Base-by-base conservation (phyloP, 2,329 filamentous ascomycete species). In the Talaromyces sp. region DNA sequence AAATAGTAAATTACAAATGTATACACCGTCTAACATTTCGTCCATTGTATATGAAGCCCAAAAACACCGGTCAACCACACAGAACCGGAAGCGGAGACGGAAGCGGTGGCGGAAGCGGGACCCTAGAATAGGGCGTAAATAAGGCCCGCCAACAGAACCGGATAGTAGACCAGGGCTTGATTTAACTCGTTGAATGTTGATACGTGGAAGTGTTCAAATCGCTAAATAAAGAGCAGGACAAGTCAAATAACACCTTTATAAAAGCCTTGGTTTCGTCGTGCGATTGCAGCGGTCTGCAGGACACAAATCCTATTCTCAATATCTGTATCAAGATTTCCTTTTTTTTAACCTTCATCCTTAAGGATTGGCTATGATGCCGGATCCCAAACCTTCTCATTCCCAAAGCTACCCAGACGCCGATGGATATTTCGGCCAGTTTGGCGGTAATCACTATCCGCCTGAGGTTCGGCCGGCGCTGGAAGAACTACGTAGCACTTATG, bases 361-460 rank as follows among this genome's bases (percentile, higher is more conserved):
- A 50, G 44, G 2, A 28, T 51, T 51, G 18, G 18, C 10, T 18
- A 51, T 9, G 18, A 28, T 28, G 18, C 44, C 6, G 18, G 44
- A 9, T 18, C 8, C 18, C 12, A 4, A 9, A 23, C 30, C 7
- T 50, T 31, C 59, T 36, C 47, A 65, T 56, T 33, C 52, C 36
- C 53, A 64, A 33, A 57, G 59, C 52, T 50, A 57, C 18, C 63
- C 63, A 23, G 52, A 65, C 31, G 47, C 44, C 27, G 40, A 65
- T 31, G 55, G 55, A n/a, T 57, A 44, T 31, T 57, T 44, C 33
- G 55, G 55, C 33, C 34, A 33, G 34, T 63, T 62, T 58, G 59
- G 60, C 55, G 65, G 61, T 23, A 63, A 66, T 44, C 60, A 63
- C 16, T 65, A 65, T 58, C 64, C 64, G 2, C 50, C 23, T 2